Base-by-base conservation (phyloP, 345 rosid species). In the Pseudoturritis turrita region DNA sequence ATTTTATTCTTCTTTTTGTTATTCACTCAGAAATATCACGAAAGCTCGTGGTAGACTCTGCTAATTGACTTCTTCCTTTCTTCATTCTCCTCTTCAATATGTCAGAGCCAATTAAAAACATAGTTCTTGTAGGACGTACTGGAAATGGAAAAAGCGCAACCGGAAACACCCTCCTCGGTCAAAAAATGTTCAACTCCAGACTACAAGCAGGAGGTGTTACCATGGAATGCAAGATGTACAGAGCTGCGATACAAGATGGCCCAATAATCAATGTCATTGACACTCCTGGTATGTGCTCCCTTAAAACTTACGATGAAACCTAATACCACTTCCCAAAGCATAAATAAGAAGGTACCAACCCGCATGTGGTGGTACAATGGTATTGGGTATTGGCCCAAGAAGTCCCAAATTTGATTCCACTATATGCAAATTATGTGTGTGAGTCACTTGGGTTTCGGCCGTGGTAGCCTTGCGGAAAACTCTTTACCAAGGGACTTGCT, bases 81-180 rank as follows among this genome's bases (percentile, higher is more conserved):
- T n/a, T n/a, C n/a, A n/a, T n/a, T n/a, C n/a, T n/a, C n/a, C n/a
- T n/a, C n/a, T n/a, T n/a, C n/a, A n/a, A 43, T 43, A 50, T 50
- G 55, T n/a, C 13, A 9, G 23, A 7, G 23, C 18, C 72, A 23
- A 67, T 72, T 15, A 80, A 80, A 28, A 88, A 91, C 4, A 63
- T 88, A 21, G 93, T 91, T 62, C 71, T 91, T 40, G 89, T 91
- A 68, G 97, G 97, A 6, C 90, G 89, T 40, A 84, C 95, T 0
- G 92, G 95, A 2, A 91, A 85, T 52, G 97, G 97, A 0, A 88
- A 85, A 62, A 87, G 97, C 77, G 89, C 92, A 0, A 91, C 97
- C 0, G 96, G 96, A 7, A 91, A 91, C 62, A 84, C 82, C 28
- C 81, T 91, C 66, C 82, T 88, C 4, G 92, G 96, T 35, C 51